These are phyloP conservation scores for Ceratocystis destructans DNA, from an alignment of 2,329 filamentous ascomycete genomes.

Conservation along the genomic window DNA sequence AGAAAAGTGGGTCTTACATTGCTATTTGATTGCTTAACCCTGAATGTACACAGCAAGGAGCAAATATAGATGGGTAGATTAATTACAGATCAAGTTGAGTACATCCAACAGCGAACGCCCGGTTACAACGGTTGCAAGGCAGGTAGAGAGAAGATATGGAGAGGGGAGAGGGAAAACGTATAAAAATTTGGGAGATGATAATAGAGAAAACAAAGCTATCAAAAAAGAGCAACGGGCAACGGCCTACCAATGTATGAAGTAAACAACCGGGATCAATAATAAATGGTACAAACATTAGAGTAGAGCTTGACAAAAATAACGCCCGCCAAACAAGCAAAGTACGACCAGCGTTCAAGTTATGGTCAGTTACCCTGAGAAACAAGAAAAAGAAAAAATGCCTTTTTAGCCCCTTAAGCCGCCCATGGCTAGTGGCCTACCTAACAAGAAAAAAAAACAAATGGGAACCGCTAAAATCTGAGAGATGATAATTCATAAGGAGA, in stretches of 20 bases:
- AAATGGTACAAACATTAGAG: background rate
- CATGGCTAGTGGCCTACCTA: background rate
- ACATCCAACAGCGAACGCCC: background rate
- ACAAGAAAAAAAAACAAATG: background rate
- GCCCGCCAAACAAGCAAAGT: background rate
- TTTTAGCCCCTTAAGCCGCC: background rate
- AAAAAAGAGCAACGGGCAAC: background rate
- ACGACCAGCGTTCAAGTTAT: background rate
- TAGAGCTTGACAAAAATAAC: background rate
- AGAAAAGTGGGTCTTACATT: background rate
- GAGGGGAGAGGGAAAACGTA: constrained; percentile 1
- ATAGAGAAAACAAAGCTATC: constrained; percentile 6
- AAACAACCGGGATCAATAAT: background rate
- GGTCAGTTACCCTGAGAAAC: background rate
- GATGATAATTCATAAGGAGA: background rate
- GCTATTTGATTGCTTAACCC: background rate
- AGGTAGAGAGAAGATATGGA: background rate
- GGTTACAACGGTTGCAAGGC: background rate
- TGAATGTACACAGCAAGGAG: background rate
- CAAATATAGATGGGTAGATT: background rate
- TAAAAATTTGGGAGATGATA: background rate
- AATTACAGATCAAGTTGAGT: background rate
- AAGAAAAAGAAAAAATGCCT: constrained; percentile 1
- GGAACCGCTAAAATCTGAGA: background rate
- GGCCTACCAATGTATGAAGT: background rate